Evolutionary conservation across 2,329 filamentous ascomycete genomes (phyloP).

Genomic region (Colletotrichum incanum): DNA sequence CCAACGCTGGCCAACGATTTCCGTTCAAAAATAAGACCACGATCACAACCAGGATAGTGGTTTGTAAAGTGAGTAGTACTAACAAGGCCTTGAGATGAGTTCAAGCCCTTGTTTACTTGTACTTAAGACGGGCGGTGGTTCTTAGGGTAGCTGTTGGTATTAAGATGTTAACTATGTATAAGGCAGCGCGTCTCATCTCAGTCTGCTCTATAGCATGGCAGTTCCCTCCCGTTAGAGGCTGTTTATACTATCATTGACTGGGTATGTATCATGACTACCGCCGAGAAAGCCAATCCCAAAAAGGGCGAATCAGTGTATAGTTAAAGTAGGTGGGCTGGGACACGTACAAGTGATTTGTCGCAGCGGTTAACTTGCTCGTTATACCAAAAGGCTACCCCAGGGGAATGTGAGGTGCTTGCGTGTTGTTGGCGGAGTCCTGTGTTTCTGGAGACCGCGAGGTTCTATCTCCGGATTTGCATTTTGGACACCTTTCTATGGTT

Average conservation of each 20-base stretch:
- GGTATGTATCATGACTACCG: not conserved
- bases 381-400: not conserved
- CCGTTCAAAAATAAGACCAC: not conserved
- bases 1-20: not conserved
- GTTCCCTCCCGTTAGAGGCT: not conserved
- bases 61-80: not conserved
- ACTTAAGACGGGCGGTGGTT: not conserved
- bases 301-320: too few species aligned
- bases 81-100: not conserved
- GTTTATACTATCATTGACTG: not conserved
- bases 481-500: too few species aligned
- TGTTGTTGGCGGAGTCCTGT: not conserved
- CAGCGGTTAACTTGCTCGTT: not conserved
- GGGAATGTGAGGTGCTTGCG: not conserved
- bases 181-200: not conserved
- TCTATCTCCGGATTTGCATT: too few species aligned
- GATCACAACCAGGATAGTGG: not conserved
- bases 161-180: not conserved
- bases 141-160: not conserved
- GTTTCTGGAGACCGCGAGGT: not conserved
- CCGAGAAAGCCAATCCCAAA: too few species aligned
- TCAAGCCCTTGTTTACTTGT: too few species aligned
- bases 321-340: too few species aligned
- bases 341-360: too few species aligned
- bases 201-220: not conserved